Evolutionary conservation across 169 alveolate genomes (phyloP).

Genomic region (Babesia ovata): DNA sequence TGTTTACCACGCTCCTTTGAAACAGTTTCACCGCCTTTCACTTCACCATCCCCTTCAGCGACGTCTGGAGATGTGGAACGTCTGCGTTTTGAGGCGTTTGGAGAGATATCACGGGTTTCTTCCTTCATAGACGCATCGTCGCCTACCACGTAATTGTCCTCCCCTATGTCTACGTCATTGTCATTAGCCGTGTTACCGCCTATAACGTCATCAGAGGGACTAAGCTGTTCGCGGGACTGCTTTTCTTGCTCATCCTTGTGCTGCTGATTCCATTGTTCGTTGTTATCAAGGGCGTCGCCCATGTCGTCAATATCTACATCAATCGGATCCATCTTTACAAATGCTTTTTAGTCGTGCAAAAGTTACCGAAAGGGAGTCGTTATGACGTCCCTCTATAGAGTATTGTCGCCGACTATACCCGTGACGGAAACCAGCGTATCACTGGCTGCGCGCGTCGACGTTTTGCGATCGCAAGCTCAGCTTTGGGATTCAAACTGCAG

Average conservation of each 20-base stretch:
- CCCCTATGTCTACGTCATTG: background rate
- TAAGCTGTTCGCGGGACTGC: background rate
- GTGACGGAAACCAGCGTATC: too few species aligned
- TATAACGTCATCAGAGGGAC: background rate
- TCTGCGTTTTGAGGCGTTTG: background rate
- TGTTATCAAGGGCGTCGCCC: slow-evolving; percentile 49
- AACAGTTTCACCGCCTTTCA: background rate
- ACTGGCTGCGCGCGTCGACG: too few species aligned
- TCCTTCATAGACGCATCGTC: too few species aligned
- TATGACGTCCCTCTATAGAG: too few species aligned
- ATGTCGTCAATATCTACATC: slow-evolving; percentile 65
- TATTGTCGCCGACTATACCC: too few species aligned
- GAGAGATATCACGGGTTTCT: too few species aligned
- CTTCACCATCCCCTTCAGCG: slow-evolving; percentile 6
- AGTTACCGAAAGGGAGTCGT: too few species aligned
- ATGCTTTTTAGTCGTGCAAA: too few species aligned
- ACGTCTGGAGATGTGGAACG: background rate
- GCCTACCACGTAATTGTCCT: too few species aligned
- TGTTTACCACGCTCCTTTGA: slow-evolving; percentile 2
- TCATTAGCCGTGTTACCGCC: background rate
- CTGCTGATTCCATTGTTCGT: too few species aligned
- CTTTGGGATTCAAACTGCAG: too few species aligned
- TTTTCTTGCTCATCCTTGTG: background rate
- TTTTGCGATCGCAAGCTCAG: too few species aligned
- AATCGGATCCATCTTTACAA: slow-evolving; percentile 32